Evolutionary conservation across 2,329 filamentous ascomycete species (phyloP).

Genomic region (Sporothrix pallida): DNA sequence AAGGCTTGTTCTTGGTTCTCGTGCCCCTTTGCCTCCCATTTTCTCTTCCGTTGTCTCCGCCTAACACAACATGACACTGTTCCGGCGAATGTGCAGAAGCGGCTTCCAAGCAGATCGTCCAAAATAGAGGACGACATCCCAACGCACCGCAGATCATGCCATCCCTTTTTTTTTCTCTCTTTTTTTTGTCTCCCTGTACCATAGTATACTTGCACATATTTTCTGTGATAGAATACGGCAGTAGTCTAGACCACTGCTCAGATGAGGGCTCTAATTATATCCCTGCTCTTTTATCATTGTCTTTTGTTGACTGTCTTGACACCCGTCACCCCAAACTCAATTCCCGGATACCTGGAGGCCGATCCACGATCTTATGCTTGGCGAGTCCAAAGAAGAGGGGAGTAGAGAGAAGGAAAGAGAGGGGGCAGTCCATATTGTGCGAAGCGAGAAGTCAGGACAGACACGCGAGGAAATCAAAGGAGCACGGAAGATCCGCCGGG

Average conservation of each 20-base stretch:
- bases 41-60: neutral
- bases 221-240: neutral
- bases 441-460: neutral
- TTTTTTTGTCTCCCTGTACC: neutral
- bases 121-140: neutral
- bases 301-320: neutral
- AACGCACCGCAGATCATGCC: conserved; percentile 27
- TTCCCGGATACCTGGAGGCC: conserved; percentile 27
- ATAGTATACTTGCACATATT: neutral
- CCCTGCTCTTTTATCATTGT: neutral
- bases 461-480: conserved; percentile 18
- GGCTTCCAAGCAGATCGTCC: conserved; percentile 10
- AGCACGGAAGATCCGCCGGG: conserved; percentile 26
- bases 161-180: neutral
- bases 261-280: conserved; percentile 15
- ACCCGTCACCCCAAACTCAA: neutral
- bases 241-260: conserved; percentile 10
- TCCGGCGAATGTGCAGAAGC: neutral
- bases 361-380: conserved; percentile 21
- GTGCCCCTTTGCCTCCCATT: neutral
- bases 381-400: neutral
- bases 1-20: neutral
- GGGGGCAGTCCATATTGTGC: too few relatives aligned
- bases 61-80: conserved; percentile 21
- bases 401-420: neutral